phyloP scores from a whole-genome alignment of 306 rosid genomes.

The Vigna angularis region DNA sequence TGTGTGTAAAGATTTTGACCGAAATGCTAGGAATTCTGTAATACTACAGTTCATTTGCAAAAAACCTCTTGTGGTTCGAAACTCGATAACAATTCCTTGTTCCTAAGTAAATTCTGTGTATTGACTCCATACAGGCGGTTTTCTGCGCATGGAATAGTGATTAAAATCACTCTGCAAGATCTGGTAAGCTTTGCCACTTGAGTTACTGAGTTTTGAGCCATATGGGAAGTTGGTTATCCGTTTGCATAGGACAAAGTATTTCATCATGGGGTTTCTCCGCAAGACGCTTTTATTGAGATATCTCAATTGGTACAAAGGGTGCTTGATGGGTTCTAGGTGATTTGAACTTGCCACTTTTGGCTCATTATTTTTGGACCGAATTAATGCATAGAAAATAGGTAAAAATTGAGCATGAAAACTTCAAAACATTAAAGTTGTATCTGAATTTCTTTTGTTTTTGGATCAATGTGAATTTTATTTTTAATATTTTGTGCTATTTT shows the following conservation, averaged over 20 bases:
- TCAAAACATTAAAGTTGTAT: not conserved
- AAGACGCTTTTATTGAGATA: not conserved
- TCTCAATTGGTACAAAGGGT: constrained; percentile 2
- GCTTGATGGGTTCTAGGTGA: constrained; percentile 2
- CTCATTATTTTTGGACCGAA: not conserved
- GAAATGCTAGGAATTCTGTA: not conserved
- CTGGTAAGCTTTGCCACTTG: not conserved
- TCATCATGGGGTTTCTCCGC: not conserved
- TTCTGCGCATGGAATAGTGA: not conserved
- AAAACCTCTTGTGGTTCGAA: not conserved
- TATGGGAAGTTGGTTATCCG: constrained; percentile 12
- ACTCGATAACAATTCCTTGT: not conserved
- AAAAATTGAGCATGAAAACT: not conserved
- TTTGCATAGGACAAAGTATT: not conserved
- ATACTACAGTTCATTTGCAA: not conserved
- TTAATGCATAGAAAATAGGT: not conserved
- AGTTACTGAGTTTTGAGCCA: not conserved
- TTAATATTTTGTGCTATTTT: not conserved
- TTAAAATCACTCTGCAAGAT: constrained; percentile 1
- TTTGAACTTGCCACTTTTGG: not conserved
- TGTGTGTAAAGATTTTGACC: not conserved
- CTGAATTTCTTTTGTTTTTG: not conserved
- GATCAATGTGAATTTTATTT: not conserved
- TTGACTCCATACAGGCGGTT: not conserved
- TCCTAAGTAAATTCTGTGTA: not conserved